phyloP scores from a whole-genome alignment of 202 grass and related monocot species.

The Cymbopogon flexuosus region DNA sequence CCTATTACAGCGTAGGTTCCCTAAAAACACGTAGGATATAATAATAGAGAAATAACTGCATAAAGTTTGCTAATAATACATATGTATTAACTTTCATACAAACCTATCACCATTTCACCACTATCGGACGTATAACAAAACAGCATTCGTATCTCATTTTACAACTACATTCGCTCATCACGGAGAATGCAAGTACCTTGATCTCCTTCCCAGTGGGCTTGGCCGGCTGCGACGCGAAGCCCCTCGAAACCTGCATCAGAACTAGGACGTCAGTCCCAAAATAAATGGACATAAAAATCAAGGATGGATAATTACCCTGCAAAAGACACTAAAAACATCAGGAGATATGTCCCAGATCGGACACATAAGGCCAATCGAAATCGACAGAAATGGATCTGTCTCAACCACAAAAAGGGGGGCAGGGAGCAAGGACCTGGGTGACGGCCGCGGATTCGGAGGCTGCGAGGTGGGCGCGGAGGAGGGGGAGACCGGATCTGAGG shows the following conservation, averaged over 20 bases:
- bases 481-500: slow-evolving; percentile 43
- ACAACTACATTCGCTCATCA: not conserved
- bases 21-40: not conserved
- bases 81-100: not conserved
- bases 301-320: not conserved
- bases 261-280: not conserved
- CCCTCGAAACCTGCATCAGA: slow-evolving; percentile 36
- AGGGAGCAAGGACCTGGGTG: slow-evolving; percentile 24
- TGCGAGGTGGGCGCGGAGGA: slow-evolving; percentile 33
- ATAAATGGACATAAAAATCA: not conserved
- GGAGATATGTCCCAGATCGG: not conserved
- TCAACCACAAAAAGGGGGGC: not conserved
- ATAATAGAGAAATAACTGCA: not conserved
- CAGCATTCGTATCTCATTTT: not conserved
- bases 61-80: not conserved
- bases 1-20: not conserved
- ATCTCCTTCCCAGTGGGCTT: slow-evolving; percentile 31
- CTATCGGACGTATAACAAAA: not conserved
- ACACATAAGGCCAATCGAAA: not conserved
- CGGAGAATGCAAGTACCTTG: slow-evolving; percentile 30
- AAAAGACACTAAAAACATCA: not conserved
- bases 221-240: slow-evolving; percentile 33
- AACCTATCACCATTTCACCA: not conserved
- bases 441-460: slow-evolving; percentile 30
- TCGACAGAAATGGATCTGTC: not conserved